Base-by-base conservation (phyloP, 768 basidiomycete genomes). In the Mycena epipterygia region DNA sequence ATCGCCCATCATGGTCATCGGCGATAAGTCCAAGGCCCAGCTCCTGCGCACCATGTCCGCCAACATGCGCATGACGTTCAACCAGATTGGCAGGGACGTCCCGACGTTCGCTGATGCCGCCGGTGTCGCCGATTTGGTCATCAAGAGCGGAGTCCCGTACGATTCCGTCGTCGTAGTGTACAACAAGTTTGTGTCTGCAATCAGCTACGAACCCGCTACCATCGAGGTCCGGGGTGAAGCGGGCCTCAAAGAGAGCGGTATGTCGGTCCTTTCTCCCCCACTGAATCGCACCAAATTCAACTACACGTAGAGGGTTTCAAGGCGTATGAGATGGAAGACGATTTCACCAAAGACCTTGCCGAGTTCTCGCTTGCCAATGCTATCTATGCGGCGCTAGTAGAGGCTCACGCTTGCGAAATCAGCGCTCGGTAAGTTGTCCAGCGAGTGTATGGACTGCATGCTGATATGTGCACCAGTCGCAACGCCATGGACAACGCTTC, bases 401-500 rank as follows among this genome's bases (percentile, higher is more conserved):
- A 99, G 83, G 94, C 91, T 64, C 96, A 98, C 81, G 97, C 97
- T 58, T 96, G 97, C 77, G 97, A 98, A 83, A 93, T 93, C 79
- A 95, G 92, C 74, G 91, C 95, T 77, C 94, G 93, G 95, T 95
- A 82, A 79, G 68, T 55, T 52, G 1, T 16, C 29, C 71, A 42
- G 30, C 13, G 33, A 21, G 23, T 49, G 11, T 19, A 8, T 51
- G 9, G 5, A 25, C 5, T 42, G 12, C 17, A 4, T 46, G 32
- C 59, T 70, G 21, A 63, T 13, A 39, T 29, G n/a, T n/a, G 23
- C 57, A 74, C 60, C 59, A 91, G 97, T 82, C 93, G 97, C 75
- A 98, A 97, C 75, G 98, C 98, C 78, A 99, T 99, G 98, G 98
- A 99, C 90, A 99, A 96, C 79, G 97, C 97, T 55, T 96, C 97